Conservation (phyloP, 345 rosid genomes). For the Clausena lansium region DNA sequence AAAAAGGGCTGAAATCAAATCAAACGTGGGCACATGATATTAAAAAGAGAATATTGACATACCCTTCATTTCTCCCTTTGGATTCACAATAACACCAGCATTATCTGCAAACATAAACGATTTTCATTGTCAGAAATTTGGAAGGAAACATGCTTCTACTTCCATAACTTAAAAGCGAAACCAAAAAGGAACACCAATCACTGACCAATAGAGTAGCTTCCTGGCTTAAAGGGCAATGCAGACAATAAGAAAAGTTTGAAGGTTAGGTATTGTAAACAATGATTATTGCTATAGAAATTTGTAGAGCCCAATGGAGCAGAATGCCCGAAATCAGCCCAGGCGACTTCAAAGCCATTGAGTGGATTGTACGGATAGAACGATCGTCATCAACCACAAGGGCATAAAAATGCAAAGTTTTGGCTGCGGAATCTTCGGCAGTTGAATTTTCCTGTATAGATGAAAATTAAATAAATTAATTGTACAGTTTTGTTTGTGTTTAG, state of each 20-base stretch:
- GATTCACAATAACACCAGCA: constrained; percentile 94
- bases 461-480: background rate
- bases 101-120: constrained; percentile 54
- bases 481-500: background rate
- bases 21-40: background rate
- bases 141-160: background rate
- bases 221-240: no score
- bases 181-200: background rate
- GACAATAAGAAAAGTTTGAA: background rate
- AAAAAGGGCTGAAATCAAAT: background rate
- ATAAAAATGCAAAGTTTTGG: background rate
- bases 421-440: background rate
- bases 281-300: background rate
- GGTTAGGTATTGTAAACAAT: background rate
- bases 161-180: background rate
- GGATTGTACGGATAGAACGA: constrained; percentile 4
- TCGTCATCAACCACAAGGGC: constrained; percentile 45
- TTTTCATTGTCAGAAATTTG: constrained; percentile 21
- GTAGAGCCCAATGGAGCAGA: constrained; percentile 79
- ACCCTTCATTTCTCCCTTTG: constrained; percentile 98
- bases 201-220: no score
- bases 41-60: background rate
- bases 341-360: constrained; percentile 11
- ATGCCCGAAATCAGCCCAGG: no score
- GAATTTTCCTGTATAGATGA: background rate